Evolutionary conservation across 345 rosid species (phyloP), one percentile per base, ranked within the genome.

Genomic region (Eucalyptus leucophloia): DNA sequence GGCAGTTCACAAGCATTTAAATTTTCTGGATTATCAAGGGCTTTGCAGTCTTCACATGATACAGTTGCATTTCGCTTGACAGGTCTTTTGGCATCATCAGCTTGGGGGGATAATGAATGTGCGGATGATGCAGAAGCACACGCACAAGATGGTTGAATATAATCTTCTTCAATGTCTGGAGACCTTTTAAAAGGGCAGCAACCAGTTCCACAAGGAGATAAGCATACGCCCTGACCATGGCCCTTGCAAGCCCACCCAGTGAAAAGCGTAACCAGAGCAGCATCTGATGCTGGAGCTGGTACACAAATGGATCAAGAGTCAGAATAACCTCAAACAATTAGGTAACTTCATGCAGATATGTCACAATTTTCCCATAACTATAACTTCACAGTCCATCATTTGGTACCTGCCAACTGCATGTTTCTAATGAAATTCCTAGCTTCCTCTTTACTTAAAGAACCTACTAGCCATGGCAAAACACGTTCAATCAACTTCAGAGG

Each of bases 161-260:
- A 81, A 82, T 92, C 92, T 93, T 95, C 95, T 91, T 96, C 97
- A 90, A 93, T 95, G 91, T 94, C 95, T 65, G 87, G 88, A 49
- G 93, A 89, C 26, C 62, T 91, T 94, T 94, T 94, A 85, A 92
- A 93, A 86, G 95, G 94, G 90, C 96, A 97, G 89, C 92, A 92
- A 90, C 95, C 95, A 89, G 86, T 90, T 85, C 91, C 95, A 88
- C 90, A 92, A 67, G 96, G 92, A 90, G 97, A 97, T 93, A 94
- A 89, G 88, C 98, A 97, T 86, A 91, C 91, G 89, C 94, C 95
- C 53, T 91, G 95, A 89, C 91, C 94, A 89, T 95, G 95, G 87
- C 98, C 97, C 92, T 95, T 96, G 96, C 98, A 97, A 89, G 97
- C 98, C 99, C 99, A 97, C 88, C 99, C 98, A 93, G 96, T 93